These are phyloP conservation scores for Neoscytalidium dimidiatum DNA, from an alignment of 2,329 filamentous ascomycete genomes.

Conservation along the genomic window DNA sequence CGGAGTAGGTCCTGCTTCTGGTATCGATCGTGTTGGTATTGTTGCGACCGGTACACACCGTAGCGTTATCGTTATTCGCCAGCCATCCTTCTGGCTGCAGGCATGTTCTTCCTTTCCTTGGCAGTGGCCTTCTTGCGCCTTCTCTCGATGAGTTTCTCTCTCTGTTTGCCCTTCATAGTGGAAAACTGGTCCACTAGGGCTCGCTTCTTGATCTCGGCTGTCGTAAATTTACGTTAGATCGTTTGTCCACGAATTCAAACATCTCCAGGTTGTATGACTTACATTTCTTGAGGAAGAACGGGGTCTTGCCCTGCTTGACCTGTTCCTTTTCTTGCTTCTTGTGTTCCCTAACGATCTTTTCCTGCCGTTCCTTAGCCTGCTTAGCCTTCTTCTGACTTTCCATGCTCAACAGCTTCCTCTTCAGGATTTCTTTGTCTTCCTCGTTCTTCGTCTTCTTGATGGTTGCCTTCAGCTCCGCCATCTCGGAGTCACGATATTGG, in stretches of 20 bases:
- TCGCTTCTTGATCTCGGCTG: conserved; percentile 56
- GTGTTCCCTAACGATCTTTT: conserved; percentile 72
- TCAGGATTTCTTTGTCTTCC: conserved; percentile 67
- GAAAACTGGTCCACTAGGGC: conserved; percentile 18
- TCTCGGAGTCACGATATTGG: conserved; percentile 82
- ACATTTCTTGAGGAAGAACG: conserved; percentile 87
- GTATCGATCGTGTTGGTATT: not conserved
- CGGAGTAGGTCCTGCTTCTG: not conserved
- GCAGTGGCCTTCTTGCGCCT: conserved; percentile 84
- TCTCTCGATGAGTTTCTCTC: conserved; percentile 81
- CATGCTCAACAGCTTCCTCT: conserved; percentile 74
- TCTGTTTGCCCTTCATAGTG: conserved; percentile 45
- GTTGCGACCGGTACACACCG: not conserved
- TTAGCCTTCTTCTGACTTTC: conserved; percentile 74
- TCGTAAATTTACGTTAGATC: conserved; percentile 24
- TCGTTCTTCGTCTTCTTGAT: conserved; percentile 69
- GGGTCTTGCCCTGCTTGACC: conserved; percentile 73
- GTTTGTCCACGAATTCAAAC: not conserved
- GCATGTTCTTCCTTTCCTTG: conserved; percentile 74
- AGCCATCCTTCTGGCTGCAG: conserved; percentile 29
- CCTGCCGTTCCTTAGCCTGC: conserved; percentile 68
- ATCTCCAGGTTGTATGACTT: conserved; percentile 23
- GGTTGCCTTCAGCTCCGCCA: conserved; percentile 69
- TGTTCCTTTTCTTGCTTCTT: conserved; percentile 80
- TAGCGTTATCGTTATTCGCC: not conserved